Conservation (phyloP, 257 asterid genomes). For the Mentha longifolia region DNA sequence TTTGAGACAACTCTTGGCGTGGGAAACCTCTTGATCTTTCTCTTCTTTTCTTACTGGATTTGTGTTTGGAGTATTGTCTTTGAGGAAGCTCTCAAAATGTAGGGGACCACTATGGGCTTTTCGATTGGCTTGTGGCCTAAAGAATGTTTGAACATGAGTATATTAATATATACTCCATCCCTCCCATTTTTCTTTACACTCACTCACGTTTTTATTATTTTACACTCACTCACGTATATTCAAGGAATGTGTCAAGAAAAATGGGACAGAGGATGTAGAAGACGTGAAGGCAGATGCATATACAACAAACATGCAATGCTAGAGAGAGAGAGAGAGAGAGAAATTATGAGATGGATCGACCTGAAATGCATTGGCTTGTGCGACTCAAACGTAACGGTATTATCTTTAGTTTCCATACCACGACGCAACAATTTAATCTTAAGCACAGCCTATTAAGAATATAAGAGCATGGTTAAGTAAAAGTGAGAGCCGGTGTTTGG, state of each 20-base stretch:
- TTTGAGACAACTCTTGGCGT: conserved; percentile 24
- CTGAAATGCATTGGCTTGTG: conserved; percentile 44
- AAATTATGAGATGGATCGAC: conserved; percentile 24
- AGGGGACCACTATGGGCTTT: conserved; percentile 31
- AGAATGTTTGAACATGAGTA: not conserved
- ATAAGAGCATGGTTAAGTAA: not conserved
- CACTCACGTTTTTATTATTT: too few species aligned
- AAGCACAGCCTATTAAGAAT: conserved; percentile 60
- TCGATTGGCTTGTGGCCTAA: conserved; percentile 51
- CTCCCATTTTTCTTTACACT: too few species aligned
- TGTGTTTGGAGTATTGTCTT: conserved; percentile 37
- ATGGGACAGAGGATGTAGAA: too few species aligned
- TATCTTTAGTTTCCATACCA: conserved; percentile 54
- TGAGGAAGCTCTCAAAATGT: conserved; percentile 17
- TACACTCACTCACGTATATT: too few species aligned
- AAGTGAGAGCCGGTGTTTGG: too few species aligned
- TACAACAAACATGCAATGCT: not conserved
- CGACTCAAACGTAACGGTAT: conserved; percentile 37
- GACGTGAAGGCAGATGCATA: too few species aligned
- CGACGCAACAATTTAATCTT: conserved; percentile 63
- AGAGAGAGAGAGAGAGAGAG: not conserved
- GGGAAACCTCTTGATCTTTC: conserved; percentile 19
- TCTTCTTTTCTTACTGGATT: conserved; percentile 28
- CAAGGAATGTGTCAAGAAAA: too few species aligned
- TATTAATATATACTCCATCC: too few species aligned